phyloP scores from a whole-genome alignment of 768 basidiomycete species.

The Megacollybia marginata region DNA sequence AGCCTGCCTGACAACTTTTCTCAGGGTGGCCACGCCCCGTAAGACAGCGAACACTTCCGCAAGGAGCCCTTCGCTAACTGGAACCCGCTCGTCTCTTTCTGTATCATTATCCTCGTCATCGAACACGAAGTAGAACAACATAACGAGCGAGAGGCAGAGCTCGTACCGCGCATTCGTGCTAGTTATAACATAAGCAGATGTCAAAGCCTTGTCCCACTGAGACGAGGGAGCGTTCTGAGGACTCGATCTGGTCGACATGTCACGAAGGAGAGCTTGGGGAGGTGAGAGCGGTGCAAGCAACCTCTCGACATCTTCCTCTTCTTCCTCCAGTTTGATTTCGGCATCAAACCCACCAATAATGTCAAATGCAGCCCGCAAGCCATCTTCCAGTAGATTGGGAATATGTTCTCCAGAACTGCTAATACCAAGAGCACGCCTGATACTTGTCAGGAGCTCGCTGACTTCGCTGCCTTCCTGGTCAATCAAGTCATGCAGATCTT shows the following conservation, averaged over 20 bases:
- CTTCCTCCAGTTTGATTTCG: conserved; percentile 70
- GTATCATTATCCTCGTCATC: conserved; percentile 30
- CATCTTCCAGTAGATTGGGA: conserved; percentile 26
- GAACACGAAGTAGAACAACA: conserved; percentile 64
- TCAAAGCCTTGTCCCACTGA: conserved; percentile 55
- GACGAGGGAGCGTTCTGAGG: conserved; percentile 39
- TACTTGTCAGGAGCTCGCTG: neutral
- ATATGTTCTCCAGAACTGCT: too few species aligned
- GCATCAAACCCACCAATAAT: conserved; percentile 65
- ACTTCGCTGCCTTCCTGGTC: neutral
- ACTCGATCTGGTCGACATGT: conserved; percentile 16
- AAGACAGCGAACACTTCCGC: conserved; percentile 76
- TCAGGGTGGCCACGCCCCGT: conserved; percentile 69
- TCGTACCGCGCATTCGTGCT: conserved; percentile 73
- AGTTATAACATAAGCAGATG: conserved; percentile 53
- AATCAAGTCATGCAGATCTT: neutral
- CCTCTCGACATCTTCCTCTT: conserved; percentile 41
- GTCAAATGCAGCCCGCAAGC: conserved; percentile 53
- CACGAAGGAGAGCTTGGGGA: neutral
- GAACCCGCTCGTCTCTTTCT: conserved; percentile 1
- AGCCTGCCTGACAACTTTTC: conserved; percentile 52
- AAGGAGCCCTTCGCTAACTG: conserved; percentile 57
- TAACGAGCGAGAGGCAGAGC: conserved; percentile 56
- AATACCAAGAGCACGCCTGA: neutral
- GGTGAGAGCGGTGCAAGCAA: neutral